Conservation (phyloP, 2,329 filamentous ascomycete species). For the Didymella pomorum region DNA sequence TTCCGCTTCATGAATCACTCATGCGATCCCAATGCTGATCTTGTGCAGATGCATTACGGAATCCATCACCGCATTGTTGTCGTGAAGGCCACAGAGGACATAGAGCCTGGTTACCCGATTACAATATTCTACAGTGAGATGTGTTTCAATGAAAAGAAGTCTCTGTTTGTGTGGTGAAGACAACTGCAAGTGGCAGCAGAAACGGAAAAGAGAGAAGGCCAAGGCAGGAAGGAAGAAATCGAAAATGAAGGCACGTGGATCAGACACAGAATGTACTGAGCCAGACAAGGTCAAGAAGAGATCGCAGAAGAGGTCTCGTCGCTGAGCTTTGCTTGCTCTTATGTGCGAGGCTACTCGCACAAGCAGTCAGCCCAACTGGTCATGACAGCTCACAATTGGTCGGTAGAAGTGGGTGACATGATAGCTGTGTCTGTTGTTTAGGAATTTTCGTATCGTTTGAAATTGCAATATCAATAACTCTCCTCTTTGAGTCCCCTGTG, state of each 20-base stretch:
- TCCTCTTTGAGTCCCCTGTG: background rate
- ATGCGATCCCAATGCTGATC: conserved; percentile 1
- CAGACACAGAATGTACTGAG: background rate
- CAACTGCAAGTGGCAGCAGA: background rate
- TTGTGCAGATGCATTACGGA: background rate
- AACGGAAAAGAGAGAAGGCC: background rate
- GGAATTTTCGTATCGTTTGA: background rate
- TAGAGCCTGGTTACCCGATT: background rate
- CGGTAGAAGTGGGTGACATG: background rate
- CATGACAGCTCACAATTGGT: background rate
- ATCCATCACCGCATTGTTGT: background rate
- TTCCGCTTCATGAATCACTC: conserved; percentile 11
- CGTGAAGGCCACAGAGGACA: background rate
- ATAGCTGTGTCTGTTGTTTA: background rate
- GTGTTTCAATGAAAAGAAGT: background rate
- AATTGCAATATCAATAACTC: background rate
- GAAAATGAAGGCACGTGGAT: background rate
- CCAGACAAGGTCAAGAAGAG: background rate
- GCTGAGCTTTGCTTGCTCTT: too few species aligned
- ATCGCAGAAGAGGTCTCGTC: too few species aligned
- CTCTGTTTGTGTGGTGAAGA: background rate
- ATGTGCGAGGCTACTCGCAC: background rate
- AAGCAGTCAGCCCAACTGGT: background rate
- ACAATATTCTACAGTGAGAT: background rate
- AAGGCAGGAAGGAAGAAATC: background rate